Conservation (phyloP, 176 grass and related monocot species). For the Rhynchospora pubera region DNA sequence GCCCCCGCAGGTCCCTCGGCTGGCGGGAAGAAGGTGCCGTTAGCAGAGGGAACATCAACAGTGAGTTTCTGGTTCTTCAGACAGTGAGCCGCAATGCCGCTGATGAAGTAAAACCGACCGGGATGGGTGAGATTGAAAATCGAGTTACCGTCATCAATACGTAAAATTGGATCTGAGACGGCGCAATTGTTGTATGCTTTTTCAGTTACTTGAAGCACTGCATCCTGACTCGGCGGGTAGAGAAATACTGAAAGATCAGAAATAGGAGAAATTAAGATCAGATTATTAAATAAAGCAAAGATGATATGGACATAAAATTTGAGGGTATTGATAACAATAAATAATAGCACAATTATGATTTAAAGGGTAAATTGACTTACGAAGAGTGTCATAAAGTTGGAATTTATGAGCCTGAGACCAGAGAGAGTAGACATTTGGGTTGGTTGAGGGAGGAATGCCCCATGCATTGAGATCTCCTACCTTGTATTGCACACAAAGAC, state of each 20-base stretch:
- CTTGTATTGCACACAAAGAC: constrained; percentile 53
- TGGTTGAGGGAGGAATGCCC: constrained; percentile 47
- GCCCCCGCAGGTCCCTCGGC: not conserved
- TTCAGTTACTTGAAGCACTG: constrained; percentile 47
- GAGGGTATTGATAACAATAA: not conserved
- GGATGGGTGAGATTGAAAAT: constrained; percentile 72
- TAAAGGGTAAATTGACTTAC: constrained; percentile 20
- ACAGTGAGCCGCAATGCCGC: constrained; percentile 46
- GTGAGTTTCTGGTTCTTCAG: constrained; percentile 66
- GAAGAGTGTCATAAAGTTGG: constrained; percentile 58
- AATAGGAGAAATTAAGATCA: not conserved
- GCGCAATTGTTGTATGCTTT: constrained; percentile 52
- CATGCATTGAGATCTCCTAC: constrained; percentile 78
- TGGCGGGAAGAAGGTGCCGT: constrained; percentile 50
- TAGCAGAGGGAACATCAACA: constrained; percentile 54
- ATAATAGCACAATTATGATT: not conserved
- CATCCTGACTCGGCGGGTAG: constrained; percentile 60
- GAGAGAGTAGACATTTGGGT: constrained; percentile 48
- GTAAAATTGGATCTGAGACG: constrained; percentile 33
- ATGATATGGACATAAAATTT: not conserved
- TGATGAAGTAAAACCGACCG: constrained; percentile 53
- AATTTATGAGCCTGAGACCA: constrained; percentile 50
- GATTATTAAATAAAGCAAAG: not conserved
- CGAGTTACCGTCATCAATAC: constrained; percentile 71
- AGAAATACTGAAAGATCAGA: constrained; percentile 45